phyloP scores from a whole-genome alignment of 73 alveolate species.

The Paramecium primaurelia region DNA sequence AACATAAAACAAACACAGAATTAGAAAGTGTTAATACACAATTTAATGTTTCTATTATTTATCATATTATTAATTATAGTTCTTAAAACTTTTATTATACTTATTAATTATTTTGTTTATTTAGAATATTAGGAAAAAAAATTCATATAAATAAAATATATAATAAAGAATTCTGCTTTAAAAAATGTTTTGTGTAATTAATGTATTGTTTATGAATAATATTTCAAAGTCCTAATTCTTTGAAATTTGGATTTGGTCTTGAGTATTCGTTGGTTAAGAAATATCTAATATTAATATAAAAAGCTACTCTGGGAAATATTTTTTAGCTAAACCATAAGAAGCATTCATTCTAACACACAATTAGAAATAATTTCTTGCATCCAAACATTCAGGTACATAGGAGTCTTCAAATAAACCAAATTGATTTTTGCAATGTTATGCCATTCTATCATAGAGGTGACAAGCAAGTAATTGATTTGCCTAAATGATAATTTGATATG shows the following conservation, averaged over 20 bases:
- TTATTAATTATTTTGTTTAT: neutral
- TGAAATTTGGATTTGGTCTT: constrained; percentile 63
- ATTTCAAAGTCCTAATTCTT: constrained; percentile 46
- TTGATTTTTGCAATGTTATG: constrained; percentile 61
- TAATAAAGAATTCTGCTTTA: neutral
- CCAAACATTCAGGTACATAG: constrained; percentile 59
- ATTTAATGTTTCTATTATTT: neutral
- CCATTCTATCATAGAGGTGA: constrained; percentile 61
- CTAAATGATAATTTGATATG: neutral
- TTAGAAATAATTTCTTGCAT: constrained; percentile 56
- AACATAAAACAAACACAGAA: neutral
- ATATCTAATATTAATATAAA: neutral
- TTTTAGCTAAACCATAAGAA: constrained; percentile 55
- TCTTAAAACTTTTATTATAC: neutral
- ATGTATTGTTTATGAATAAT: neutral
- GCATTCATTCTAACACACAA: constrained; percentile 55
- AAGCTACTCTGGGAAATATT: constrained; percentile 58
- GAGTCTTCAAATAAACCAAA: constrained; percentile 62
- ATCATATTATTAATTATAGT: neutral
- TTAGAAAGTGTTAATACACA: neutral
- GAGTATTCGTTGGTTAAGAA: constrained; percentile 50
- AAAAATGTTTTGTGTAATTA: neutral
- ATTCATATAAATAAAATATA: neutral
- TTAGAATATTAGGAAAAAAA: neutral
- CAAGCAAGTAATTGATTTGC: constrained; percentile 59